Evolutionary conservation across 352 stramenopile genomes (phyloP).

Genomic region (Phytophthora chlamydospora): DNA sequence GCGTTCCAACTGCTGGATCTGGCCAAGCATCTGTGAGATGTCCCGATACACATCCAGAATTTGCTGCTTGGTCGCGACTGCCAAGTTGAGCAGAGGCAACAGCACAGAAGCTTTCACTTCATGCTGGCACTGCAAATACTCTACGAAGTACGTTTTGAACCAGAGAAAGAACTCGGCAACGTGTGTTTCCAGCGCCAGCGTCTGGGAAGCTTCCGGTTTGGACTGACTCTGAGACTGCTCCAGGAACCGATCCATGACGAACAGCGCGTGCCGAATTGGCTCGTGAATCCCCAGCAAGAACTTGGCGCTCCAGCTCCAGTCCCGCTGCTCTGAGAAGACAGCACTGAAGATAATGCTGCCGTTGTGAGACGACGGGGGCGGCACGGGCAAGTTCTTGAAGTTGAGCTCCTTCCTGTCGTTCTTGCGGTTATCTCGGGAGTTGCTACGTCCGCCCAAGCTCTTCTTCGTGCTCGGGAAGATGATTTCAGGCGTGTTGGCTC

Average conservation of each 20-base stretch:
- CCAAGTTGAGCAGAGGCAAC: constrained; percentile 60
- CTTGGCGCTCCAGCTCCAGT: constrained; percentile 72
- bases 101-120: constrained; percentile 69
- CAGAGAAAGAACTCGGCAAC: constrained; percentile 74
- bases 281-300: constrained; percentile 81
- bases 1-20: constrained; percentile 63
- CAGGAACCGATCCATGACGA: constrained; percentile 85
- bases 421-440: constrained; percentile 6
- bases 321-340: constrained; percentile 58
- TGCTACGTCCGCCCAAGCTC: neutral
- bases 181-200: constrained; percentile 47
- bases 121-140: constrained; percentile 74
- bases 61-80: constrained; percentile 58
- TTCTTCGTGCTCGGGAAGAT: constrained; percentile 32
- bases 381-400: constrained; percentile 43
- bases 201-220: constrained; percentile 35
- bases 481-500: constrained; percentile 40
- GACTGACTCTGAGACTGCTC: constrained; percentile 55
- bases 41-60: constrained; percentile 73
- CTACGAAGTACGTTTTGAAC: constrained; percentile 81
- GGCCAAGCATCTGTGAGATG: constrained; percentile 58
- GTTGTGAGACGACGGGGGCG: constrained; percentile 58
- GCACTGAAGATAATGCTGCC: constrained; percentile 72
- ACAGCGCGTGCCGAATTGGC: constrained; percentile 79
- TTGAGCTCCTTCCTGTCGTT: constrained; percentile 32